Percentiles rank a stretch among this genome's conserved stretches.
Evolutionary conservation across 352 stramenopile genomes (phyloP).

Genomic region (Pythium insidiosum): DNA sequence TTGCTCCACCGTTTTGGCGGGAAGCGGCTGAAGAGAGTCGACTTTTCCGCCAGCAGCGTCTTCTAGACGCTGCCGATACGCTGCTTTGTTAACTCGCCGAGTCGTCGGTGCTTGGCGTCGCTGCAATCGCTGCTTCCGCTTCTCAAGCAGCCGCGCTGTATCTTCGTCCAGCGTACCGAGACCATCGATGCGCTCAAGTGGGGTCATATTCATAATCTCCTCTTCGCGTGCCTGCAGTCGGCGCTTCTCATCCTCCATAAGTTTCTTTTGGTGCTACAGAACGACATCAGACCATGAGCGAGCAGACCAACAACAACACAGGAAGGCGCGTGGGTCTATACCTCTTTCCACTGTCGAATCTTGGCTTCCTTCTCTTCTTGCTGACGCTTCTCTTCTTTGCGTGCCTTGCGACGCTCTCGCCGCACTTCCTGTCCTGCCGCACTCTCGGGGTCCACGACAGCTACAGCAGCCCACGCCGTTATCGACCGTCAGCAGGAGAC

Average conservation of each 20-base stretch:
- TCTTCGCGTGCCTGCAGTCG: conserved; percentile 18
- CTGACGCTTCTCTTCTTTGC: conserved; percentile 23
- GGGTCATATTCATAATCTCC: conserved; percentile 32
- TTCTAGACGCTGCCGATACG: conserved; percentile 66
- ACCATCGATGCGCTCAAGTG: conserved; percentile 27
- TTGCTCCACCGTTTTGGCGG: conserved; percentile 51
- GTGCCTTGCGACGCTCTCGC: conserved; percentile 24
- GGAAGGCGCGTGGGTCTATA: neutral
- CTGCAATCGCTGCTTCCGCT: conserved; percentile 64
- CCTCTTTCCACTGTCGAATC: conserved; percentile 28
- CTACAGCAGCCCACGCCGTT: conserved; percentile 8
- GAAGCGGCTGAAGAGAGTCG: conserved; percentile 66
- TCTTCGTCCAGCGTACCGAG: conserved; percentile 52
- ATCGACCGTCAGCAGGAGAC: neutral
- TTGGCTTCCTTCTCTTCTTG: conserved; percentile 27
- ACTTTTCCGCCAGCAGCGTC: conserved; percentile 69
- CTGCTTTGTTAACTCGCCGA: conserved; percentile 66
- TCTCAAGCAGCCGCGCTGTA: conserved; percentile 60
- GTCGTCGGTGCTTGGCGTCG: conserved; percentile 57
- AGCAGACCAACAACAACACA: neutral
- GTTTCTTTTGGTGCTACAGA: conserved; percentile 19
- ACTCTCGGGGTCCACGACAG: conserved; percentile 51
- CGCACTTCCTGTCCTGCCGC: conserved; percentile 25
- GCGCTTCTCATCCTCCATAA: conserved; percentile 23
- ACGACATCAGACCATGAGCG: neutral